Evolutionary conservation across 148 eudicot genomes (phyloP), one percentile per base, ranked within the genome.

Genomic region (Arctostaphylos glauca): DNA sequence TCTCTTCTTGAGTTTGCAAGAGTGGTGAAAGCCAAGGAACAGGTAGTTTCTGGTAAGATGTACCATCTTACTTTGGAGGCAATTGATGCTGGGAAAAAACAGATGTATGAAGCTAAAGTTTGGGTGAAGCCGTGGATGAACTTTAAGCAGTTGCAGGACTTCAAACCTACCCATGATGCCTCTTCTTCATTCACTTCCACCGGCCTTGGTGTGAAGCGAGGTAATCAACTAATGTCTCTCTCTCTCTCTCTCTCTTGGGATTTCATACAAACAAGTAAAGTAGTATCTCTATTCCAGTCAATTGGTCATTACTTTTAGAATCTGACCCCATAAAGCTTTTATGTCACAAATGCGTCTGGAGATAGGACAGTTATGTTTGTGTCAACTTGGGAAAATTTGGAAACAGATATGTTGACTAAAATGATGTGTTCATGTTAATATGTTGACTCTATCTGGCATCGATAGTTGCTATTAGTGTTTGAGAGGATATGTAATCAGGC

Each of bases 71-170:
- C 95, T 8, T 53, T 91, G 85, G 97, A 94, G 88, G 93, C 87
- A 31, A 86, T 83, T 74, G 91, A 91, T 80, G 87, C 90, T 44
- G 91, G 88, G 5, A 84, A 94, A 84, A 91, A 56, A 76, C 87
- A 90, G 73, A 74, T 87, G 0, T 92, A 91, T 67, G 95, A 94
- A 83, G 95, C 94, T 5, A 94, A 92, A 86, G 92, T 92, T 58
- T 94, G 91, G 95, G 94, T 90, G 71, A 91, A 91, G 92, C 93
- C 93, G 14, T 91, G 95, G 95, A 84, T 89, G 89, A 89, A 92
- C 85, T 91, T 90, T 81, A 92, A 89, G 88, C 86, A 92, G 88
- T 78, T 92, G 54, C 90, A 89, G 87, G 98, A 91, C 59, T 94
- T 94, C 77, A 92, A 89, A 88, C 84, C 14, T 54, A 87, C 84